phyloP scores from a whole-genome alignment of 2,329 filamentous ascomycete species.

The Monilinia laxa region DNA sequence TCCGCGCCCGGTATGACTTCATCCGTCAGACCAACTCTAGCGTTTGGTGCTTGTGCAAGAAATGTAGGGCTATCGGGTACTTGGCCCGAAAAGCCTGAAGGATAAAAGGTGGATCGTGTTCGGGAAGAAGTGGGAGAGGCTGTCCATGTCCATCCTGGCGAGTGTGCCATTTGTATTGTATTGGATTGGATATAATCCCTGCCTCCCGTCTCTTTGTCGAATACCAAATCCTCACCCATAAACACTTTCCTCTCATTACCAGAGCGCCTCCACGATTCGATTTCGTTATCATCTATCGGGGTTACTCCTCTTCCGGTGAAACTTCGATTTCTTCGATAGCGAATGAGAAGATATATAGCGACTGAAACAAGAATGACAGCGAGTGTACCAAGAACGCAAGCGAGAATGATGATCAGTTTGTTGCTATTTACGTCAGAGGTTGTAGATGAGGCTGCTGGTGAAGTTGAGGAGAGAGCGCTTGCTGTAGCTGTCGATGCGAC shows the following conservation, averaged over 20 bases:
- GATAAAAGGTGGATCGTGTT: constrained; percentile 27
- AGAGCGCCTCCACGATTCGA: constrained; percentile 56
- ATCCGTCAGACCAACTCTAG: constrained; percentile 62
- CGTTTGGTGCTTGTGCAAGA: constrained; percentile 60
- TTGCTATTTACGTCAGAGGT: constrained; percentile 23
- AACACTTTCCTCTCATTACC: constrained; percentile 20
- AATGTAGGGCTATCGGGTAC: constrained; percentile 45
- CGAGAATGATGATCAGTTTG: constrained; percentile 35
- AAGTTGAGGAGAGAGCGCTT: constrained; percentile 25
- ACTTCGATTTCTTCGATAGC: constrained; percentile 35
- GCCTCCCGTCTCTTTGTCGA: constrained; percentile 22
- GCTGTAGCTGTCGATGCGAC: constrained; percentile 17
- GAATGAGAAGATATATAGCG: constrained; percentile 30
- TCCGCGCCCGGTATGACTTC: constrained; percentile 59
- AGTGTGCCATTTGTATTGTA: constrained; percentile 23
- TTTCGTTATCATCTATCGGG: constrained; percentile 64
- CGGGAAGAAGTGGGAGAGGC: constrained; percentile 32
- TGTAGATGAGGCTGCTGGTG: constrained; percentile 26
- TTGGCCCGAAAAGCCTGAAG: constrained; percentile 37
- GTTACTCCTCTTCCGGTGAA: constrained; percentile 57
- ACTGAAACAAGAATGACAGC: constrained; percentile 32
- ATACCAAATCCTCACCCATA: constrained; percentile 1
- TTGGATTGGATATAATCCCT: constrained; percentile 9
- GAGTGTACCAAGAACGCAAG: constrained; percentile 34
- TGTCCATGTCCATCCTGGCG: constrained; percentile 36